Percentiles rank a stretch among this genome's conserved stretches.
These are phyloP conservation scores for Carallia pectinifolia DNA, from an alignment of 345 rosid genomes.

Conservation along the genomic window DNA sequence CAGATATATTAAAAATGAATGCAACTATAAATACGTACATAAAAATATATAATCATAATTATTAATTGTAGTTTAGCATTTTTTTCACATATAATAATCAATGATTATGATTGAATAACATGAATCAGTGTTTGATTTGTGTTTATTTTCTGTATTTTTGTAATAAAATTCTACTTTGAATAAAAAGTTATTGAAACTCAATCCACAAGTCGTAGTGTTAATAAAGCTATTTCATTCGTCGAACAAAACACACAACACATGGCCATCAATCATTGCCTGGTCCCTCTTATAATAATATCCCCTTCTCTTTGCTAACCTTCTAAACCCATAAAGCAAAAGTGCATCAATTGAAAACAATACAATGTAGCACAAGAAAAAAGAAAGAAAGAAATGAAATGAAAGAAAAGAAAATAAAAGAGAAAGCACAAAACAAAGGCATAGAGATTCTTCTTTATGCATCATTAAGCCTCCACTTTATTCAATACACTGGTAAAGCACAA, in stretches of 20 bases:
- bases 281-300: not conserved
- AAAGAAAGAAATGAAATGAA: not conserved
- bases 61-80: too few species aligned
- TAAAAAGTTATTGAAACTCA: too few species aligned
- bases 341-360: not conserved
- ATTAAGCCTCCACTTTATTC: slow-evolving; percentile 5
- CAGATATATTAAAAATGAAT: too few species aligned
- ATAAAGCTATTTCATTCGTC: not conserved
- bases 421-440: not conserved
- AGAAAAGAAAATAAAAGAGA: not conserved
- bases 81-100: too few species aligned
- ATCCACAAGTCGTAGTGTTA: too few species aligned
- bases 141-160: too few species aligned
- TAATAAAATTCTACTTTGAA: too few species aligned
- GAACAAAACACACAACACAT: not conserved
- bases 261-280: not conserved
- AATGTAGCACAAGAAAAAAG: not conserved
- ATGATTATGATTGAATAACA: too few species aligned
- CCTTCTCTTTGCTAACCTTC: not conserved
- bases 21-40: too few species aligned
- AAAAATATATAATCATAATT: too few species aligned
- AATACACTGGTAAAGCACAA: not conserved
- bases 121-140: too few species aligned
- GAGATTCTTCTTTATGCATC: not conserved
- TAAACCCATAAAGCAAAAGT: not conserved